A percentile compares a stretch with the other conserved stretches of the same genome.
Evolutionary conservation across 179 eudicot species (phyloP).

Genomic region (Nepenthes alata): DNA sequence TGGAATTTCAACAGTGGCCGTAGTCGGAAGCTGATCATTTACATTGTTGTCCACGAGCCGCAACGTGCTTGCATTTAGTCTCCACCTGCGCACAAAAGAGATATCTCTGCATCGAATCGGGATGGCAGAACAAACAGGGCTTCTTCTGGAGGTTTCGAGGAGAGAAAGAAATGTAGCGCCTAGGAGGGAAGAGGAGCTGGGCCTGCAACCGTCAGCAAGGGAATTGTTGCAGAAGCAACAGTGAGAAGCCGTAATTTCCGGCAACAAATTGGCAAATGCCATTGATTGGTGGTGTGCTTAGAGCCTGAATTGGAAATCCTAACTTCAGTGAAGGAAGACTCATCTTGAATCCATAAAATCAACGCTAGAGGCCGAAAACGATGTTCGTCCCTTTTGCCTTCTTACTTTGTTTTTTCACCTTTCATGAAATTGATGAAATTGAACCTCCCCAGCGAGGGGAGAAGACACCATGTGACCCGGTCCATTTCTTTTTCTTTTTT

Average conservation of each 20-base stretch:
- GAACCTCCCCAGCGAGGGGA: too few species aligned
- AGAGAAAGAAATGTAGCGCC: constrained; percentile 5
- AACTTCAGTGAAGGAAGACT: too few species aligned
- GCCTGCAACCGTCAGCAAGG: constrained; percentile 7
- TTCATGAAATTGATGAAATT: too few species aligned
- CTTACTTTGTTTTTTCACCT: too few species aligned
- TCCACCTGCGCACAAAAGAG: constrained; percentile 13
- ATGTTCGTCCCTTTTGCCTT: too few species aligned
- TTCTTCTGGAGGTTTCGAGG: background rate
- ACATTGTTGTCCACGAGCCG: constrained; percentile 25
- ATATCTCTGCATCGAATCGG: constrained; percentile 3
- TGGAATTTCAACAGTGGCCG: constrained; percentile 52
- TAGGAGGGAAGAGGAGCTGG: background rate
- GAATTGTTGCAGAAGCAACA: constrained; percentile 9
- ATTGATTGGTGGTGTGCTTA: background rate
- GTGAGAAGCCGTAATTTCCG: constrained; percentile 19
- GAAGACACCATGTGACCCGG: too few species aligned
- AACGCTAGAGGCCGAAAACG: too few species aligned
- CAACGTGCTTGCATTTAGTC: constrained; percentile 24
- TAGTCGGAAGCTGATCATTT: constrained; percentile 18
- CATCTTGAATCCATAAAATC: too few species aligned
- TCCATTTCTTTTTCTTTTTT: too few species aligned
- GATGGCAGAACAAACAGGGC: background rate
- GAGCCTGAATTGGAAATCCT: too few species aligned
- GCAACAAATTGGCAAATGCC: constrained; percentile 16